Evolutionary conservation across 768 basidiomycete genomes (phyloP).

Genomic region (Boletus bicolor): DNA sequence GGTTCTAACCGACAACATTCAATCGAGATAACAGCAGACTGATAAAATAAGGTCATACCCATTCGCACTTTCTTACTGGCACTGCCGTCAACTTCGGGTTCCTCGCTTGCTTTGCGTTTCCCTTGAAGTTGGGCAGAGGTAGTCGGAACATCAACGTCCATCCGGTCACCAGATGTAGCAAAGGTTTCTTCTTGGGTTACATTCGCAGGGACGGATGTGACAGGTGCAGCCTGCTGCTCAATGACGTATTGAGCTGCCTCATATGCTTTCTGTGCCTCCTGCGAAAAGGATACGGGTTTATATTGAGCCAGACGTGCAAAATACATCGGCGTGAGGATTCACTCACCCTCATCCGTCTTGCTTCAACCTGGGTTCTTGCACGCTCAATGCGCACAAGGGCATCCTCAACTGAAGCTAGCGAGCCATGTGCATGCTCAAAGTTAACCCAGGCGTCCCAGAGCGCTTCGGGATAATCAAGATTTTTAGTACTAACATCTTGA

Average conservation of each 20-base stretch:
- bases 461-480: conserved; percentile 93
- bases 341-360: conserved; percentile 59
- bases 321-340: not conserved
- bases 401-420: conserved; percentile 59
- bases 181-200: not conserved
- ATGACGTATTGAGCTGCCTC: conserved; percentile 46
- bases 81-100: conserved; percentile 31
- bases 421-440: conserved; percentile 86
- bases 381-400: conserved; percentile 63
- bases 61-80: conserved; percentile 63
- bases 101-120: conserved; percentile 67
- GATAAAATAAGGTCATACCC: conserved; percentile 40
- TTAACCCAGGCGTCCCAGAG: conserved; percentile 86
- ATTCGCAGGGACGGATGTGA: conserved; percentile 20
- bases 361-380: conserved; percentile 60
- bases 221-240: conserved; percentile 39
- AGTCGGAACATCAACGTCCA: conserved; percentile 41
- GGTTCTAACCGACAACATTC: conserved; percentile 34
- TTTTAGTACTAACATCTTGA: conserved; percentile 60
- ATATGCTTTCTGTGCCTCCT: conserved; percentile 65
- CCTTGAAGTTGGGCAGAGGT: conserved; percentile 39
- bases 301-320: not conserved
- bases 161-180: conserved; percentile 21
- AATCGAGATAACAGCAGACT: not conserved
- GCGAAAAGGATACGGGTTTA: not conserved